A percentile compares a stretch with the other conserved stretches of the same genome.
Conservation (phyloP, 2,329 filamentous ascomycete species). For the Phaeophleospora eucalypticola region DNA sequence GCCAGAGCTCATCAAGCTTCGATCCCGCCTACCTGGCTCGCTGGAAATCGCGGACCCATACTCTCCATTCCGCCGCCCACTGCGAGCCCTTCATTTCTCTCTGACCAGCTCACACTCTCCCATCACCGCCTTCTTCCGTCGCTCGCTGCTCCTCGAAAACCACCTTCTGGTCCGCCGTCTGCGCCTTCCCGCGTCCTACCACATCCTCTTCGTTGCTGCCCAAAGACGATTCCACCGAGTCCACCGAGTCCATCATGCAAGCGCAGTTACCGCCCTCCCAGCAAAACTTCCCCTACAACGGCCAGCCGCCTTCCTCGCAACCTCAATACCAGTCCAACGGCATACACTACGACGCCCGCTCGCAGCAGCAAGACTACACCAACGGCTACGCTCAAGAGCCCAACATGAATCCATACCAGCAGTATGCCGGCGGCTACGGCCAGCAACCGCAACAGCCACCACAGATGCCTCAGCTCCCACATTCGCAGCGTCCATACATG, state of each 20-base stretch:
- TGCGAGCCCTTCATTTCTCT: no score
- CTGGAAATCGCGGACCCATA: conserved; percentile 18
- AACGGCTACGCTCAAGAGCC: conserved; percentile 20
- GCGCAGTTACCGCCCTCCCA: conserved; percentile 11
- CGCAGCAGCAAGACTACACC: conserved; percentile 15
- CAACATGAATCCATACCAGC: conserved; percentile 24
- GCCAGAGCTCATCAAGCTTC: no score
- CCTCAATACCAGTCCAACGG: conserved; percentile 19
- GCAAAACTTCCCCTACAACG: conserved; percentile 10
- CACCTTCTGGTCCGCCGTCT: background rate
- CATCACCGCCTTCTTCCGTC: no score
- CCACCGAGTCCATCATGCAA: conserved; percentile 9
- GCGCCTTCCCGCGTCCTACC: conserved; percentile 6
- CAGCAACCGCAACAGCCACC: conserved; percentile 15
- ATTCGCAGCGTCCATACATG: conserved; percentile 17
- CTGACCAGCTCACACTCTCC: no score
- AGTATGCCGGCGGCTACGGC: conserved; percentile 17
- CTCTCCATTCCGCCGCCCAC: conserved; percentile 4
- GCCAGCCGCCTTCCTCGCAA: conserved; percentile 6
- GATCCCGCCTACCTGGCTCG: conserved; percentile 17
- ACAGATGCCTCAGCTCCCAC: conserved; percentile 12
- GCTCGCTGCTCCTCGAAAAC: background rate
- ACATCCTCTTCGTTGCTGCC: background rate
- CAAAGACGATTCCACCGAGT: background rate
- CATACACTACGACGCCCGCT: conserved; percentile 12